Percentiles rank a stretch among this genome's conserved stretches.
Evolutionary conservation across 371 early-diverging fungal genomes (phyloP).

Genomic region (Smittium culicis): DNA sequence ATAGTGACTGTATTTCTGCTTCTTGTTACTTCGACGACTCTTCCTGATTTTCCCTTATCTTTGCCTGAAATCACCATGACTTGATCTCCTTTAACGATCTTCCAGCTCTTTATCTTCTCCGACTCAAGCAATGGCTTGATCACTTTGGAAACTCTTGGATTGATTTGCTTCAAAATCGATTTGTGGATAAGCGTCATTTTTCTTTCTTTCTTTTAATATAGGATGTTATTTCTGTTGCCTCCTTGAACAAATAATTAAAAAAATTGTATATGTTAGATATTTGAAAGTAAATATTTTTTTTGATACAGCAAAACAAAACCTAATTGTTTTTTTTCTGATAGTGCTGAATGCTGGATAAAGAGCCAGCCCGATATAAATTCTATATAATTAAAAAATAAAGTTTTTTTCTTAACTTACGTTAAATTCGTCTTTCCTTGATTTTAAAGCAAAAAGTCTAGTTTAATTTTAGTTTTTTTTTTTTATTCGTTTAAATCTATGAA

Average conservation of each 20-base stretch:
- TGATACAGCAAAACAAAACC: too few species aligned
- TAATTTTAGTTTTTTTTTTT: too few species aligned
- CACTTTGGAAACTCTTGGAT: neutral
- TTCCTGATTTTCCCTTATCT: constrained; percentile 48
- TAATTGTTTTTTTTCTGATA: too few species aligned
- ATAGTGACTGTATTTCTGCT: constrained; percentile 41
- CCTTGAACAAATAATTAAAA: neutral
- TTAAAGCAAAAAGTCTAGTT: too few species aligned
- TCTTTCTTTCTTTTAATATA: neutral
- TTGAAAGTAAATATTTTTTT: neutral
- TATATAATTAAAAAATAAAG: too few species aligned
- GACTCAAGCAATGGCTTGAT: neutral
- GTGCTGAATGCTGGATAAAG: too few species aligned
- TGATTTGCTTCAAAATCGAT: constrained; percentile 1
- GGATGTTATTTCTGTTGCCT: neutral
- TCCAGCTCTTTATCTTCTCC: constrained; percentile 39
- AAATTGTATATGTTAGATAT: neutral
- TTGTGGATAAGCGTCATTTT: constrained; percentile 3
- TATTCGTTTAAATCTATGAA: too few species aligned
- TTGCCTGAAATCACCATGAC: constrained; percentile 41
- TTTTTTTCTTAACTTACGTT: too few species aligned
- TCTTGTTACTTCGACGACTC: constrained; percentile 37
- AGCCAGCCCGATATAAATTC: too few species aligned
- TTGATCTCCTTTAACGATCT: constrained; percentile 45
- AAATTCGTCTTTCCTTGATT: too few species aligned